phyloP scores from a whole-genome alignment of 208 protist species.

The Wallacemonas rigidus region DNA sequence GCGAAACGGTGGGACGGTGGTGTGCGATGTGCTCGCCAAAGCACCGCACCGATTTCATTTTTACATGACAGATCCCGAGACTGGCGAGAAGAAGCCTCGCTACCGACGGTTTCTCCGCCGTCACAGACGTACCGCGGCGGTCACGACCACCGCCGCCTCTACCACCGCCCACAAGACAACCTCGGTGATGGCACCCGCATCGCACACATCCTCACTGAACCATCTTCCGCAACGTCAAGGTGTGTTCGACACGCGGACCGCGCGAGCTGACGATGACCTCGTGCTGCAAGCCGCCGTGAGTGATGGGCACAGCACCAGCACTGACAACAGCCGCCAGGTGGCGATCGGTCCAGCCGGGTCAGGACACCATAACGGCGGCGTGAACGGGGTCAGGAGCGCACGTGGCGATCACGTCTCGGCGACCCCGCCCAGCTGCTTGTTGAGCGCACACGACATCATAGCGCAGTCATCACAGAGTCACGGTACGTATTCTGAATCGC shows the following conservation, averaged over 20 bases:
- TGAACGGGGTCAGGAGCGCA: no score
- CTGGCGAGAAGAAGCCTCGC: slow-evolving; percentile 20
- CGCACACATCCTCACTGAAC: no score
- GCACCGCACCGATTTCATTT: slow-evolving; percentile 27
- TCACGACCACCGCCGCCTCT: neutral
- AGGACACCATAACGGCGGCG: no score
- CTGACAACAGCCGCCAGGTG: no score
- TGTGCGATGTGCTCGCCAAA: slow-evolving; percentile 23
- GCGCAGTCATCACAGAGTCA: neutral
- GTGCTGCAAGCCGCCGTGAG: neutral
- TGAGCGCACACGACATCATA: neutral
- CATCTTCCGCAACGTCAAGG: no score
- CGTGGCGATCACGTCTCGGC: no score
- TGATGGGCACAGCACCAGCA: neutral
- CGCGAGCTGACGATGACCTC: neutral
- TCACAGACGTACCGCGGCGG: slow-evolving; percentile 10
- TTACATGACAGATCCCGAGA: slow-evolving; percentile 18
- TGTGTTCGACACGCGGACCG: no score
- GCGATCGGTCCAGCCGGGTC: no score
- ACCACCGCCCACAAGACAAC: neutral
- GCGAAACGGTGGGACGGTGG: no score
- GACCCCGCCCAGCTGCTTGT: neutral
- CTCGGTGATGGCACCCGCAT: neutral
- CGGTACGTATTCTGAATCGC: neutral
- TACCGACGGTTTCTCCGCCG: slow-evolving; percentile 38